phyloP scores from a whole-genome alignment of 768 basidiomycete species.

The Pleurotus eryngii region DNA sequence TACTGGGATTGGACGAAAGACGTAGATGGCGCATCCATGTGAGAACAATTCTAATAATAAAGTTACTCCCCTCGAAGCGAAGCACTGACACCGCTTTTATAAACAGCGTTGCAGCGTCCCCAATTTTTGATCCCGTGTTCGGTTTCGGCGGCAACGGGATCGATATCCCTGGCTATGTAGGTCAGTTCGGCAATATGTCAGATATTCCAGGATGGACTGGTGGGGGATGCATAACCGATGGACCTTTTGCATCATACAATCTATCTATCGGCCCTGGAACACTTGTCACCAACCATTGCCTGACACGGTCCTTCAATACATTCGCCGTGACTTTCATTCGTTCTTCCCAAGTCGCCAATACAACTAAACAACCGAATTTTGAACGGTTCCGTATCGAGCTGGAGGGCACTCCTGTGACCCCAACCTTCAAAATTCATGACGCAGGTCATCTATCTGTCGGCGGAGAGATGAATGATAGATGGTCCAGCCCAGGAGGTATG shows the following conservation, averaged over 20 bases:
- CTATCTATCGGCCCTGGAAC: constrained; percentile 33
- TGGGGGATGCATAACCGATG: constrained; percentile 26
- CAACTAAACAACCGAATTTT: constrained; percentile 22
- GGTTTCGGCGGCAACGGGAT: constrained; percentile 38
- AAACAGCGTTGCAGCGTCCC: constrained; percentile 26
- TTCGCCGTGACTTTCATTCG: constrained; percentile 15
- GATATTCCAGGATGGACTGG: constrained; percentile 7
- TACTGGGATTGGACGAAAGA: constrained; percentile 42
- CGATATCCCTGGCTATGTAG: constrained; percentile 19
- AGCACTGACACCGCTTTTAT: no score
- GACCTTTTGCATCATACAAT: constrained; percentile 31
- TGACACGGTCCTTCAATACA: constrained; percentile 30
- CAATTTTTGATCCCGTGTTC: constrained; percentile 30
- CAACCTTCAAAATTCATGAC: constrained; percentile 27
- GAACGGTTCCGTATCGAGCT: constrained; percentile 33
- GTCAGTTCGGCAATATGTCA: constrained; percentile 11
- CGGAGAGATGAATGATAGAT: constrained; percentile 30
- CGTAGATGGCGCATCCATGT: constrained; percentile 21
- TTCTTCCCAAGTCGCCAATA: constrained; percentile 17
- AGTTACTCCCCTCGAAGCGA: no score
- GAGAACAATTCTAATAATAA: not conserved
- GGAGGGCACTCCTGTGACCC: constrained; percentile 29
- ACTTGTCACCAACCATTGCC: constrained; percentile 26
- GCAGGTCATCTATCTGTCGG: constrained; percentile 32
- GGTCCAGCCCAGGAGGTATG: constrained; percentile 37